Evolutionary conservation across 1,139 yeast species (phyloP).

Genomic region (Petasospora fabianii): DNA sequence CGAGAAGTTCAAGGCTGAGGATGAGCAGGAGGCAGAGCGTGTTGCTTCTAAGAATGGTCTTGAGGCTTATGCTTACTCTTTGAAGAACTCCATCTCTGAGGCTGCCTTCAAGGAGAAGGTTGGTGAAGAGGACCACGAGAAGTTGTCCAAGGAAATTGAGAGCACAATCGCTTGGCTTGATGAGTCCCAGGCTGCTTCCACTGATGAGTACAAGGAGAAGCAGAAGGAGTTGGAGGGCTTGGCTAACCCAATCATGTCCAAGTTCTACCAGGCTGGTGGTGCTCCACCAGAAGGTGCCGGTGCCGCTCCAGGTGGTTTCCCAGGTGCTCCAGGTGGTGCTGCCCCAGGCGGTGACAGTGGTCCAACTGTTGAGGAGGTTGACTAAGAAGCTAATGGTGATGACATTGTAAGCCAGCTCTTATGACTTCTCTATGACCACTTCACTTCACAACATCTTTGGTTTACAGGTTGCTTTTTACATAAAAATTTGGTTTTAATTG

Average conservation of each 20-base stretch:
- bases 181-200: slow-evolving; percentile 79
- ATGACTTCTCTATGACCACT: neutral
- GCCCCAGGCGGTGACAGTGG: slow-evolving; percentile 44
- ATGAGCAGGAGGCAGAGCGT: slow-evolving; percentile 76
- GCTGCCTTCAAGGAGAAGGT: slow-evolving; percentile 66
- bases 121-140: slow-evolving; percentile 83
- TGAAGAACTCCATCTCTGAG: slow-evolving; percentile 70
- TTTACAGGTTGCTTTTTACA: neutral
- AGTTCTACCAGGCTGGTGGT: slow-evolving; percentile 58
- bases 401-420: neutral
- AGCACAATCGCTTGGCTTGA: slow-evolving; percentile 85
- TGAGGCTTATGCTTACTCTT: slow-evolving; percentile 81
- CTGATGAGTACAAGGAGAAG: slow-evolving; percentile 72
- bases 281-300: slow-evolving; percentile 55
- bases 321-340: slow-evolving; percentile 40
- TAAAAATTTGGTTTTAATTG: neutral
- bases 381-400: slow-evolving; percentile 29
- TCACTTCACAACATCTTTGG: neutral
- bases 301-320: slow-evolving; percentile 41
- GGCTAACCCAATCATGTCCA: slow-evolving; percentile 64
- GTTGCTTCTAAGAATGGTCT: slow-evolving; percentile 76
- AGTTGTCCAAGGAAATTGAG: slow-evolving; percentile 77
- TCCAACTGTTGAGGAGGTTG: slow-evolving; percentile 75
- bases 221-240: slow-evolving; percentile 63
- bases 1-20: slow-evolving; percentile 76